Evolutionary conservation across 106 monocot genomes (phyloP).

Genomic region (Platanthera guangdongensis): DNA sequence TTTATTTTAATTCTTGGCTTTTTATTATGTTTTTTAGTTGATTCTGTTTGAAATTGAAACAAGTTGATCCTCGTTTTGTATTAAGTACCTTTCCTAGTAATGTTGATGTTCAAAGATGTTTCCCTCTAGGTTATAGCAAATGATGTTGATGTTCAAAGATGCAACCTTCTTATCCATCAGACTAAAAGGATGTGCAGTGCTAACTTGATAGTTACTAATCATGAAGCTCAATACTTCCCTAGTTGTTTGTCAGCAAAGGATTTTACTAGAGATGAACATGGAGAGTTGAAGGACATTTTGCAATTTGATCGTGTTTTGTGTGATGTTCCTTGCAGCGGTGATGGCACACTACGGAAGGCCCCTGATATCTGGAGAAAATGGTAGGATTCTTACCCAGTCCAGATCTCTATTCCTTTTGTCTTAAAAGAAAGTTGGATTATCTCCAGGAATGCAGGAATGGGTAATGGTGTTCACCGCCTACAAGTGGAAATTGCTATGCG

Average conservation of each 20-base stretch:
- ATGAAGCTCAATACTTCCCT: slow-evolving; percentile 94
- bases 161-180: slow-evolving; percentile 98
- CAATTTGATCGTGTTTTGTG: slow-evolving; percentile 93
- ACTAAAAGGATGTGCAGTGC: slow-evolving; percentile 94
- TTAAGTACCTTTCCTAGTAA: background rate
- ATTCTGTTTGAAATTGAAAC: background rate
- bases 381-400: slow-evolving; percentile 20
- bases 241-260: slow-evolving; percentile 32
- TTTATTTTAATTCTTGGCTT: slow-evolving; percentile 1
- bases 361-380: slow-evolving; percentile 99
- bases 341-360: slow-evolving; percentile 94
- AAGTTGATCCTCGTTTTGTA: background rate
- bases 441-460: slow-evolving; percentile 91
- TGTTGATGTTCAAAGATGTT: background rate
- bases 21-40: background rate
- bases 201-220: slow-evolving; percentile 95
- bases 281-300: slow-evolving; percentile 20
- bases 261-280: slow-evolving; percentile 17
- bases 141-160: slow-evolving; percentile 99
- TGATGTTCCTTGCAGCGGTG: slow-evolving; percentile 99
- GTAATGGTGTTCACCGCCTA: slow-evolving; percentile 90
- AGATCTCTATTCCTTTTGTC: slow-evolving; percentile 5
- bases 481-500: slow-evolving; percentile 94
- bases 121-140: slow-evolving; percentile 79
- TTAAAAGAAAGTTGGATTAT: slow-evolving; percentile 12